Percentiles rank a stretch among this genome's conserved stretches.
Conservation (phyloP, 768 basidiomycete species). For the Collybia nuda region DNA sequence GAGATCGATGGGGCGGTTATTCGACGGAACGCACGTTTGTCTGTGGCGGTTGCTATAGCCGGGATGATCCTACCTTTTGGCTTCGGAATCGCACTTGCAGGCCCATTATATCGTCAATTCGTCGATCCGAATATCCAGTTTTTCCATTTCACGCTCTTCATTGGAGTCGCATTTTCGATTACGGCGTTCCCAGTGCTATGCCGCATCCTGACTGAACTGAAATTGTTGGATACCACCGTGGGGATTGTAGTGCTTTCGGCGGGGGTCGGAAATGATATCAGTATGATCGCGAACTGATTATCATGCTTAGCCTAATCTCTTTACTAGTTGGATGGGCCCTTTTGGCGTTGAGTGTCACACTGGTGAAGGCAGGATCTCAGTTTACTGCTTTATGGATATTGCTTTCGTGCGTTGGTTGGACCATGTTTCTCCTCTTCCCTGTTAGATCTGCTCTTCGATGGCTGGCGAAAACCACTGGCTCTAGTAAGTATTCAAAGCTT, state of each 20-base stretch:
- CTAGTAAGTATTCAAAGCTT: slow-evolving; percentile 36
- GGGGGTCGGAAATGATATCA: slow-evolving; percentile 85
- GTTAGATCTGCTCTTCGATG: slow-evolving; percentile 61
- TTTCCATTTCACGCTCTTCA: slow-evolving; percentile 91
- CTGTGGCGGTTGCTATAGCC: slow-evolving; percentile 67
- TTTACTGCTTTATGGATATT: slow-evolving; percentile 85
- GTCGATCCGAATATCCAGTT: slow-evolving; percentile 67
- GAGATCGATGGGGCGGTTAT: slow-evolving; percentile 84
- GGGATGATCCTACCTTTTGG: slow-evolving; percentile 91
- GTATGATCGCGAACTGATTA: slow-evolving; percentile 23
- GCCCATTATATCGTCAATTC: slow-evolving; percentile 73
- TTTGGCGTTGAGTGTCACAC: slow-evolving; percentile 86
- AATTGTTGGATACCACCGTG: slow-evolving; percentile 87
- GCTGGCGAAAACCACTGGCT: slow-evolving; percentile 77
- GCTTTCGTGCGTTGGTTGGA: slow-evolving; percentile 79
- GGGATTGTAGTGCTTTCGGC: slow-evolving; percentile 92
- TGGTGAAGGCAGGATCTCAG: slow-evolving; percentile 86
- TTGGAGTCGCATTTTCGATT: slow-evolving; percentile 88
- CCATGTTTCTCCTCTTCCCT: slow-evolving; percentile 70
- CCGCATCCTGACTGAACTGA: slow-evolving; percentile 86
- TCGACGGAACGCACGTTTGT: slow-evolving; percentile 70
- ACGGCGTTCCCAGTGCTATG: slow-evolving; percentile 86
- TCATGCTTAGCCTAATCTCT: neutral
- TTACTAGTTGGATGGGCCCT: slow-evolving; percentile 74
- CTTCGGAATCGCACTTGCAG: slow-evolving; percentile 65